Base-by-base conservation (phyloP, 345 rosid genomes). In the Cardamine resedifolia region DNA sequence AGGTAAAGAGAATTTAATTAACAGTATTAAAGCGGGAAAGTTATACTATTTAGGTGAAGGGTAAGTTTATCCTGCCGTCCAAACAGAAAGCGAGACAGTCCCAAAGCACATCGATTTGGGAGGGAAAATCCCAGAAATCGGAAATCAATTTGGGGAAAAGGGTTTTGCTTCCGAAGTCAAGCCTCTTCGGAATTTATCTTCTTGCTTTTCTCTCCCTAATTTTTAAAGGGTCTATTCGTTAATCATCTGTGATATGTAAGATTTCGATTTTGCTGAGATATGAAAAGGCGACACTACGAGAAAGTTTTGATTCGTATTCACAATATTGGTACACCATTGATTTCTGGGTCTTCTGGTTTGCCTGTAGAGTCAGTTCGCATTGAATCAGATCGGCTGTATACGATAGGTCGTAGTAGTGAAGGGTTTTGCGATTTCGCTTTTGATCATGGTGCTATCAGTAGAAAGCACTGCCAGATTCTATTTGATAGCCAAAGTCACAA, bases 391-490 rank as follows among this genome's bases (percentile, higher is more conserved):
- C 74, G 88, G 11, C 76, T 44, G 2, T 90, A 86, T 74, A 83
- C 85, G 3, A 70, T 93, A 14, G 98, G 97, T 30, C 86, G 93
- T 75, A 63, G 78, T 58, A 31, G 19, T 48, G 15, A 39, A 14
- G 51, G 76, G 55, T 49, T 33, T 6, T 86, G 90, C 50, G 89
- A 87, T 60, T 87, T 86, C 63, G 14, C 77, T 19, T 50, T 93
- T 58, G 44, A 66, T 31, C 80, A 78, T 75, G 80, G 62, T 15
- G 66, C 67, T 10, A 85, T 90, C 56, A 88, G 98, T 77, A 88
- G 83, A 80, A 84, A 74, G 0, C 98, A 93, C 53, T 93, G 89
- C 66, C 90, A 86, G 82, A 69, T 93, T 81, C 64, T 88, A 4
- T 87, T 83, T 43, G 96, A 87, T 69, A 69, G 84, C 19, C 18